phyloP scores from a whole-genome alignment of 768 basidiomycete species.

The Crucibulum laeve region DNA sequence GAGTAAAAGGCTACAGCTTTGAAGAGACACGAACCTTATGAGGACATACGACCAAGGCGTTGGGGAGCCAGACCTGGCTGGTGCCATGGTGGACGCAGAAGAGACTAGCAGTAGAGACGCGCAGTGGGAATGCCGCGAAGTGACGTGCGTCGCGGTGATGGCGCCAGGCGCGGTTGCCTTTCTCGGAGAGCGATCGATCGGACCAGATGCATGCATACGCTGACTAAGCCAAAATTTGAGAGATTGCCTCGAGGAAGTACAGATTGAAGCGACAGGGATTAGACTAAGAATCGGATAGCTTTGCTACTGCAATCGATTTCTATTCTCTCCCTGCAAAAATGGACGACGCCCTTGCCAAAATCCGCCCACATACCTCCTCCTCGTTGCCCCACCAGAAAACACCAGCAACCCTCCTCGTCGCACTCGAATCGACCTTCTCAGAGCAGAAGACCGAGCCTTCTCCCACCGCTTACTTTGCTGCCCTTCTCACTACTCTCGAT shows the following conservation, averaged over 20 bases:
- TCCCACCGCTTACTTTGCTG: constrained; percentile 94
- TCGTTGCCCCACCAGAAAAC: constrained; percentile 83
- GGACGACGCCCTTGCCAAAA: constrained; percentile 75
- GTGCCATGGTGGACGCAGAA: constrained; percentile 9
- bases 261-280: not conserved
- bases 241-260: not conserved
- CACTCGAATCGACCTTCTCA: constrained; percentile 76
- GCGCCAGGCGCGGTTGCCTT: not conserved
- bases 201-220: constrained; percentile 2
- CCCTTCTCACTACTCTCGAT: constrained; percentile 79
- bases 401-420: constrained; percentile 80
- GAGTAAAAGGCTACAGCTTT: not conserved
- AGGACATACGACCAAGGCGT: constrained; percentile 50
- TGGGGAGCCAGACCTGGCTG: constrained; percentile 24
- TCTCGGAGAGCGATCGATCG: not conserved
- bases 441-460: constrained; percentile 65
- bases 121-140: too few species aligned
- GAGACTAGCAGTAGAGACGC: too few species aligned
- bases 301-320: too few species aligned
- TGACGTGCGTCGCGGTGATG: too few species aligned
- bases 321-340: constrained; percentile 32
- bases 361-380: constrained; percentile 81
- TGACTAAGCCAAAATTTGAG: constrained; percentile 30
- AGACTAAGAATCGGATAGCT: not conserved
- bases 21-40: constrained; percentile 45